Base-by-base conservation (phyloP, 108 stramenopile species). In the Cyclotella sp. region DNA sequence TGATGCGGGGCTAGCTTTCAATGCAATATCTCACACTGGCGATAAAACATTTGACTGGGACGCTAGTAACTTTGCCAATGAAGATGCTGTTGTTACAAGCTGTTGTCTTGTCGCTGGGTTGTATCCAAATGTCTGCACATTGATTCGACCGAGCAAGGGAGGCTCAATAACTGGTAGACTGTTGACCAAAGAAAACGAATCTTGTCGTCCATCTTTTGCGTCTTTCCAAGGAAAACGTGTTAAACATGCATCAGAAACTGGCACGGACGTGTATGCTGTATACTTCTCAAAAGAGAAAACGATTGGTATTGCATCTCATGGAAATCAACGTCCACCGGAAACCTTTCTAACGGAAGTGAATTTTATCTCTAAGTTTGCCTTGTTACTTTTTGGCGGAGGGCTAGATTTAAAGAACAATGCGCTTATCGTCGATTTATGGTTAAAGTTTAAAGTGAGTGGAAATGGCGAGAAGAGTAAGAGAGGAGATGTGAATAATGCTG, bases 231-330 rank as follows among this genome's bases (percentile, higher is more conserved):
- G 45, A n/a, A 69, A 79, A 53, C 57, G 90, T 53, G 70, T 91
- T 8, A 15, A 57, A 19, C 40, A 82, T 22, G 90, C 87, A 18
- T 44, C 75, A 26, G 74, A 85, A 52, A 65, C 27, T 13, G 88
- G 89, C 27, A 81, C 70, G 34, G 88, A 91, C 69, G 86, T 78
- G n/a, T 91, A 89, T 51, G 90, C 87, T 21, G 87, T 91, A 1
- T 91, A 86, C 62, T 85, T 84, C 60, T 52, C 74, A 55, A 91
- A 91, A 47, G 85, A 86, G 51, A 34, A 67, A 39, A 82, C 54
- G 16, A 22, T 88, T 19, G 82, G 86, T 19, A 58, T 80, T 6
- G 77, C 22, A n/a, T 29, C 34, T n/a, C 14, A 18, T 30, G 41
- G 21, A 54, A 26, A 26, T 55, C 54, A 78, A 58, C 63, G 52